Evolutionary conservation across 768 basidiomycete genomes (phyloP).

Genomic region (Termitomyces bulborhizus): DNA sequence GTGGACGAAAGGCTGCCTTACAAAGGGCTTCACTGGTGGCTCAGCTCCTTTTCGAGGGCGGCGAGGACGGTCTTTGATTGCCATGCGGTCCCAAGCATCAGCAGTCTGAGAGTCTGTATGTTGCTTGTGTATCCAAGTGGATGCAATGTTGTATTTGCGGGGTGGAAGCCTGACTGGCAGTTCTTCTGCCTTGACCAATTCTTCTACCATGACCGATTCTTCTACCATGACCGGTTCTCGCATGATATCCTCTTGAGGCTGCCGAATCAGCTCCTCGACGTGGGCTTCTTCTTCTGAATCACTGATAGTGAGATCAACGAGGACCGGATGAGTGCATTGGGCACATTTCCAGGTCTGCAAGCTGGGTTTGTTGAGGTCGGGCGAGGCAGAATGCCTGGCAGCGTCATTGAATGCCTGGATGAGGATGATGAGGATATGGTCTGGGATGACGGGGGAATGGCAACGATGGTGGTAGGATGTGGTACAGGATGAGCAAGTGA

Average conservation of each 20-base stretch:
- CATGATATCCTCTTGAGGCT: background rate
- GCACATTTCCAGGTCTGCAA: slow-evolving; percentile 18
- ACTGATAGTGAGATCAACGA: slow-evolving; percentile 6
- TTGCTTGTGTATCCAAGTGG: slow-evolving; percentile 14
- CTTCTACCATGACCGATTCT: slow-evolving; percentile 3
- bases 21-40: background rate
- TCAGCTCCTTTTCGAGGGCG: background rate
- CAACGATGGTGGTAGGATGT: slow-evolving; percentile 32
- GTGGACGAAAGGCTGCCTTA: background rate
- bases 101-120: background rate
- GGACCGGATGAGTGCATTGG: background rate
- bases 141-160: slow-evolving; percentile 11
- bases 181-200: slow-evolving; percentile 3
- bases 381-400: slow-evolving; percentile 1
- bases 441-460: slow-evolving; percentile 27
- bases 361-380: slow-evolving; percentile 11
- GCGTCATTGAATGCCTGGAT: slow-evolving; percentile 17
- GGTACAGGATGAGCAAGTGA: slow-evolving; percentile 25
- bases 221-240: slow-evolving; percentile 1
- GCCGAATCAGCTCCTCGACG: background rate
- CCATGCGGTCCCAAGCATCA: slow-evolving; percentile 7
- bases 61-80: background rate
- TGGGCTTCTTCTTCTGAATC: background rate
- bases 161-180: background rate
- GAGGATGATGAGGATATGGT: slow-evolving; percentile 24